phyloP scores from a whole-genome alignment of 2,329 filamentous ascomycete species.

The Knoxdaviesia proteae region DNA sequence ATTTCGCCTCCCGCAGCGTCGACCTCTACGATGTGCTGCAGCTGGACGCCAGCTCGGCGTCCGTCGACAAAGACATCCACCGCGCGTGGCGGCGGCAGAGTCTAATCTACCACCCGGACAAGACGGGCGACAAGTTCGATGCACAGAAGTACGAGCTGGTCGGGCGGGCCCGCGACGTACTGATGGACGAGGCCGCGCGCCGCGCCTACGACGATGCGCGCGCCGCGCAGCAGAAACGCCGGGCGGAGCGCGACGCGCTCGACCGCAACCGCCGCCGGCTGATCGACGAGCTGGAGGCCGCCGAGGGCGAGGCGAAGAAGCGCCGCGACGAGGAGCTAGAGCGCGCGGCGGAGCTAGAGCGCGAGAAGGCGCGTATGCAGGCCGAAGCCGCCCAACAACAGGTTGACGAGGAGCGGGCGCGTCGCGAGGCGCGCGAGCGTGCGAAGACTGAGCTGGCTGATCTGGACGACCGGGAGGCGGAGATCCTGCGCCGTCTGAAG shows the following conservation, averaged over 20 bases:
- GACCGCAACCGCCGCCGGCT: slow-evolving; percentile 52
- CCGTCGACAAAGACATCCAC: slow-evolving; percentile 52
- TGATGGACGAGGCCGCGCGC: slow-evolving; percentile 50
- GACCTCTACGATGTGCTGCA: slow-evolving; percentile 66
- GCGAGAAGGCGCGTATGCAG: slow-evolving; percentile 13
- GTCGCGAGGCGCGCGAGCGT: slow-evolving; percentile 11
- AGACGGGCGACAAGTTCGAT: slow-evolving; percentile 55
- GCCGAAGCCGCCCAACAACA: slow-evolving; percentile 14
- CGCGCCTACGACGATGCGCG: slow-evolving; percentile 60
- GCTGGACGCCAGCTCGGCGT: slow-evolving; percentile 32
- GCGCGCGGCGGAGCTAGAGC: slow-evolving; percentile 15
- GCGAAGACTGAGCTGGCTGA: slow-evolving; percentile 3
- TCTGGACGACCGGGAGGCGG: slow-evolving; percentile 11
- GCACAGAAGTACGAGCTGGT: slow-evolving; percentile 69
- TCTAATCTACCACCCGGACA: slow-evolving; percentile 87
- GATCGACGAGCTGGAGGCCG: slow-evolving; percentile 67
- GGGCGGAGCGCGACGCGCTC: slow-evolving; percentile 51
- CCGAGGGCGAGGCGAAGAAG: slow-evolving; percentile 47
- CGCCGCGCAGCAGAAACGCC: slow-evolving; percentile 47
- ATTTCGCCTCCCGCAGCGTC: slow-evolving; percentile 37
- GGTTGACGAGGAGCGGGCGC: slow-evolving; percentile 1
- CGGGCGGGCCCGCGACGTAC: slow-evolving; percentile 68
- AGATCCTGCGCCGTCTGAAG: slow-evolving; percentile 5
- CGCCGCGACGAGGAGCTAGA: slow-evolving; percentile 27
- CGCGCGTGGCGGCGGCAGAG: slow-evolving; percentile 70